Base-by-base conservation (phyloP, 805 yeast species). In the Metschnikowia colocasiae region DNA sequence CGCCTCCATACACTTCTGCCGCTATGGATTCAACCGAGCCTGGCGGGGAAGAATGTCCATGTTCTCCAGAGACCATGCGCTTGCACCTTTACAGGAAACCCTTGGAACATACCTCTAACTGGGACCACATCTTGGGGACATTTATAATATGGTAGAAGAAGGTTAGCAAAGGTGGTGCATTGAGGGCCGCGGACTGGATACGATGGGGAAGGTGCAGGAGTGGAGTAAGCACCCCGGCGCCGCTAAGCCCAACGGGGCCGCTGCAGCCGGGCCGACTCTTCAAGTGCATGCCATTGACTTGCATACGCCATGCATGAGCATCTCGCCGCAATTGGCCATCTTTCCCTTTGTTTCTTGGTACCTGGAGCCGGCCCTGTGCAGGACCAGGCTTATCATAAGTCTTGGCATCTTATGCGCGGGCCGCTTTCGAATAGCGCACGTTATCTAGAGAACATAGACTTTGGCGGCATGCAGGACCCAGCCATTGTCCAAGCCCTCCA, bases 61-160 rank as follows among this genome's bases (percentile, higher is more conserved):
- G 8, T 25, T 25, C 27, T 25, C 10, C 4, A 10, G 8, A 25
- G 8, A 25, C 2, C 10, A 6, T 10, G 10, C 10, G 10, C 27
- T 3, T 25, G 10, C 3, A 8, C 3, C 6, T 18, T 18, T 16
- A 18, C 18, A 32, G 10, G 22, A 7, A 16, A 12, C 13, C 22
- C 22, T 20, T 8, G 27, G 19, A 33, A 65, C 70, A 50, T 64
- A 65, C 69, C 55, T 65, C 67, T 46, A 66, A 54, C 51, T 65
- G 68, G 34, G 62, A 56, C 71, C 71, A 66, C 49, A 56, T 55
- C 25, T 43, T 18, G 22, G 25, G 36, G 43, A 38, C 48, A 48
- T 45, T 19, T 22, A 33, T 22, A 18, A 18, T 20, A 6, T 7
- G 7, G 29, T 23, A 33, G 22, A 15, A 23, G 27, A 23, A 29